phyloP scores from a whole-genome alignment of 768 basidiomycete species.

The Termitomyces sp. region DNA sequence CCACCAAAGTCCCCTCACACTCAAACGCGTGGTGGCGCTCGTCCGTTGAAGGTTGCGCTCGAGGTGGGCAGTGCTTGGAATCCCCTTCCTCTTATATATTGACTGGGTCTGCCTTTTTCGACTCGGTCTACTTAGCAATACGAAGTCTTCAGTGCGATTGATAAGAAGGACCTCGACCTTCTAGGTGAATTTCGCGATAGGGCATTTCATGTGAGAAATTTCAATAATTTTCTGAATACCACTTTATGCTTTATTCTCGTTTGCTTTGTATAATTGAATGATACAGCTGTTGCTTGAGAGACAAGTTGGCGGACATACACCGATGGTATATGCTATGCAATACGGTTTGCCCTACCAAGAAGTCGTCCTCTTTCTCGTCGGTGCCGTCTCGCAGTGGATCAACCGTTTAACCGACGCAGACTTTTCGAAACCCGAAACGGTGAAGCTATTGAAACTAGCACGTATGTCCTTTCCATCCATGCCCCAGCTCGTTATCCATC shows the following conservation, averaged over 20 bases:
- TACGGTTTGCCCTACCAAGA: constrained; percentile 72
- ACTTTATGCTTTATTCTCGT: not conserved
- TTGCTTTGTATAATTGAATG: no score
- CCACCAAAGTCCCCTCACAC: constrained; percentile 9
- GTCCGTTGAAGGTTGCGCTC: constrained; percentile 45
- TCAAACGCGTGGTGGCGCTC: constrained; percentile 2
- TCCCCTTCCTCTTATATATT: no score
- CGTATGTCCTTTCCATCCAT: constrained; percentile 41
- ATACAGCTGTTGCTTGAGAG: constrained; percentile 64
- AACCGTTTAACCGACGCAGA: constrained; percentile 85
- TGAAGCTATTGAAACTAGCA: constrained; percentile 68
- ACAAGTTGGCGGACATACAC: constrained; percentile 81
- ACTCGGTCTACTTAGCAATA: constrained; percentile 29
- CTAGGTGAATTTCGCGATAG: constrained; percentile 81
- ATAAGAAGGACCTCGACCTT: constrained; percentile 75
- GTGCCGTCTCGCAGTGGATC: constrained; percentile 88
- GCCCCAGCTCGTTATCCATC: not conserved
- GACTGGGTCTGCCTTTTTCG: no score
- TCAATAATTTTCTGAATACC: not conserved
- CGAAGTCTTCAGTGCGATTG: constrained; percentile 80
- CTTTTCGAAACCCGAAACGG: constrained; percentile 63
- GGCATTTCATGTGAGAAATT: constrained; percentile 75
- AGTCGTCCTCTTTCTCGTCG: constrained; percentile 81
- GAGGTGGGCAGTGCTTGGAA: constrained; percentile 34
- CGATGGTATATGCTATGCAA: constrained; percentile 87